Evolutionary conservation across 2,329 filamentous ascomycete species (phyloP).

Genomic region (Aspergillus versicolor): DNA sequence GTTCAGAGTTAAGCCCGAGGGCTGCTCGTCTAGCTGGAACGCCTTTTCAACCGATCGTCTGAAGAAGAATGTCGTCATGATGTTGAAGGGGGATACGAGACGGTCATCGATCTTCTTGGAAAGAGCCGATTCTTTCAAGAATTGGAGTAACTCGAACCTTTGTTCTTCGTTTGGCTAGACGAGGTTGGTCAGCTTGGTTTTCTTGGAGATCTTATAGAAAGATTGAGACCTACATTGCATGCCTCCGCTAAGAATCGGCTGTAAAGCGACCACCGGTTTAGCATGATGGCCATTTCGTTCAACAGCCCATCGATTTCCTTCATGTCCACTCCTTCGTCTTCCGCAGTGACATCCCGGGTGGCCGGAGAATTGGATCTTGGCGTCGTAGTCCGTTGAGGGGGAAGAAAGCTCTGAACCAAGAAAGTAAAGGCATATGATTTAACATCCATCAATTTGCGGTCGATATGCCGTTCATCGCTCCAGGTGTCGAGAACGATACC

Average conservation of each 20-base stretch:
- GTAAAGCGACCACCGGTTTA: constrained; percentile 90
- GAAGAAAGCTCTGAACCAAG: constrained; percentile 87
- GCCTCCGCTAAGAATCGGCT: constrained; percentile 84
- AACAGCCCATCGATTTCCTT: constrained; percentile 88
- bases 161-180: constrained; percentile 47
- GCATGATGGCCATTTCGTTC: constrained; percentile 86
- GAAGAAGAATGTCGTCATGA: constrained; percentile 95
- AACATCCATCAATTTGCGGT: constrained; percentile 86
- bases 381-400: constrained; percentile 65
- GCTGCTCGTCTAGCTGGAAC: constrained; percentile 91
- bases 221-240: constrained; percentile 63
- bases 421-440: constrained; percentile 99
- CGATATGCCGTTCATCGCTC: constrained; percentile 82
- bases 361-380: constrained; percentile 77
- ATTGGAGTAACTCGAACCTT: constrained; percentile 66
- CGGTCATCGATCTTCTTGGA: constrained; percentile 73
- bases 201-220: background rate
- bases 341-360: constrained; percentile 61
- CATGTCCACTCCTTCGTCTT: constrained; percentile 95
- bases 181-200: constrained; percentile 6
- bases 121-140: constrained; percentile 77
- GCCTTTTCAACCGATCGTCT: constrained; percentile 94
- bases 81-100: constrained; percentile 78
- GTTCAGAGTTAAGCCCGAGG: constrained; percentile 74
- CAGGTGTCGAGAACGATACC: constrained; percentile 95